Base-by-base conservation (phyloP, 164 flowering plant genomes). In the Chimonanthus praecox region DNA sequence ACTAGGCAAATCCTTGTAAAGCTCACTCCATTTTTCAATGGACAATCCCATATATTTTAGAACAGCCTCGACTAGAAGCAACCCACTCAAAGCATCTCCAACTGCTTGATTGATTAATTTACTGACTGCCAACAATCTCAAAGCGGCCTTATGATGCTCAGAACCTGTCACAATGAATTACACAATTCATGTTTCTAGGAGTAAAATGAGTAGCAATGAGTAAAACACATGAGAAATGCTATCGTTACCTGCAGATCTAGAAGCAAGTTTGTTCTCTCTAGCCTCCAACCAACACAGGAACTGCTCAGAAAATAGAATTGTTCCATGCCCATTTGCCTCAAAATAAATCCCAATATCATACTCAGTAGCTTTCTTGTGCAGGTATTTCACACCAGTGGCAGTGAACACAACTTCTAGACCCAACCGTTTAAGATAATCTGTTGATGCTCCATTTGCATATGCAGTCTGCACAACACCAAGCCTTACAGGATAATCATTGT, bases 311-410 rank as follows among this genome's bases (percentile, higher is more conserved):
- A 95, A 94, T 76, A 92, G 79, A 74, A 95, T 84, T 44, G 99
- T 93, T 71, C 99, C 98, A 92, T 95, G 99, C 58, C 99, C 99
- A 86, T 92, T 95, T 73, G 99, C 99, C 83, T 95, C 99, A 79
- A 95, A 95, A 76, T 95, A 95, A 73, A 93, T 88, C 45, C 99
- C 99, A 74, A 93, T 84, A 80, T 95, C 99, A 85, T 82, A 95
- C 67, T 89, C 88, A 20, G 86, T 83, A 78, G 97, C 99, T 82
- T 88, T 90, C 76, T 92, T 97, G 73, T 95, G 99, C 77, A 95
- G 78, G 77, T 86, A 83, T 76, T 95, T 95, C 74, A 95, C 99
- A 73, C 99, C 99, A 46, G 99, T 95, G 62, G 91, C 90, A 63
- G 99, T 89, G 64, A 95, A 81, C 5, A 76, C 85, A 64, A 90